Evolutionary conservation across 345 rosid species (phyloP).

Genomic region (Hypericum androsaemum): DNA sequence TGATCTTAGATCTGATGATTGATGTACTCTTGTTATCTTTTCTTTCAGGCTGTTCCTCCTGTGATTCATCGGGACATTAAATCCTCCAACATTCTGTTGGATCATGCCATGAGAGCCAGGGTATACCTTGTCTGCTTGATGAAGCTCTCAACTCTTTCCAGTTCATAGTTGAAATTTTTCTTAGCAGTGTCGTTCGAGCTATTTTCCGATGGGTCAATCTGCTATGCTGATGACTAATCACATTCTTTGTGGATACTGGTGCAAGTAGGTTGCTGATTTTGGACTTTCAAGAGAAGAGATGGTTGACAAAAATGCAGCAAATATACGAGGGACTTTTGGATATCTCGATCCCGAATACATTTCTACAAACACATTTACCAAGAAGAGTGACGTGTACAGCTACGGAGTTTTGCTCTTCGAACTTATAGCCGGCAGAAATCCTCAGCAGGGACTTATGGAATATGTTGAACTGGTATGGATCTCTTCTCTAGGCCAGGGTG

Average conservation of each 20-base stretch:
- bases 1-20: background rate
- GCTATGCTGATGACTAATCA: too few relatives aligned
- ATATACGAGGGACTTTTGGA: constrained; percentile 86
- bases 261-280: constrained; percentile 81
- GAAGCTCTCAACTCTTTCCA: too few relatives aligned
- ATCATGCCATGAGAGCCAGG: constrained; percentile 92
- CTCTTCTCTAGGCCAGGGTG: background rate
- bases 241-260: background rate
- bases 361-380: constrained; percentile 70
- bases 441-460: constrained; percentile 95
- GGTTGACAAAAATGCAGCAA: constrained; percentile 68
- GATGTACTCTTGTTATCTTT: background rate
- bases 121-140: constrained; percentile 27
- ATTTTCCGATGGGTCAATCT: too few relatives aligned
- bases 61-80: constrained; percentile 93
- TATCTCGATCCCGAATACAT: constrained; percentile 97
- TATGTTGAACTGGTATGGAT: constrained; percentile 73
- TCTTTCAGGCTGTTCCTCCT: constrained; percentile 92
- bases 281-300: constrained; percentile 97
- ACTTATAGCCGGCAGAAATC: constrained; percentile 89
- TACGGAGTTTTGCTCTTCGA: constrained; percentile 93
- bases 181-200: too few relatives aligned
- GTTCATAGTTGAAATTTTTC: background rate
- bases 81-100: constrained; percentile 92
- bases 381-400: constrained; percentile 96